Evolutionary conservation across 306 rosid genomes (phyloP).

Genomic region (Medicago ruthenica): DNA sequence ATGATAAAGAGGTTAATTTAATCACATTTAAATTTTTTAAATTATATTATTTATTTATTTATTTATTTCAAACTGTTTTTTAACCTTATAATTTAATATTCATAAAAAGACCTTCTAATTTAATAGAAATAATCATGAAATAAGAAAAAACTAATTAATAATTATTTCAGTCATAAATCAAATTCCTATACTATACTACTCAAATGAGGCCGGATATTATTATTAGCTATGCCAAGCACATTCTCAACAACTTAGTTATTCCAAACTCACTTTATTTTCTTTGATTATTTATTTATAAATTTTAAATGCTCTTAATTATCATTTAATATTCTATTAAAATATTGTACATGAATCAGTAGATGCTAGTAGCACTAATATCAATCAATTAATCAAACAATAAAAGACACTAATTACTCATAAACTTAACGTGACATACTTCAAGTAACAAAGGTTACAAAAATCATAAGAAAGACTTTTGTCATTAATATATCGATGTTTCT

Average conservation of each 20-base stretch:
- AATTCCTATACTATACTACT: too few relatives aligned
- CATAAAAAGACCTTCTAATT: too few relatives aligned
- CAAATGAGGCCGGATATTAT: too few relatives aligned
- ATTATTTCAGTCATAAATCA: too few relatives aligned
- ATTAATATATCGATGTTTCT: conserved; percentile 2
- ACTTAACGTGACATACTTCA: conserved; percentile 22
- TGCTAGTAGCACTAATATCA: neutral
- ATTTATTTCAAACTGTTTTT: too few relatives aligned
- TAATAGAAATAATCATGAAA: too few relatives aligned
- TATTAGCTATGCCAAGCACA: neutral
- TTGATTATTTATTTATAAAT: neutral
- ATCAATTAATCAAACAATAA: conserved; percentile 1
- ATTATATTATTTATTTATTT: too few relatives aligned
- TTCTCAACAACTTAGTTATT: neutral
- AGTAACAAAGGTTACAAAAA: neutral
- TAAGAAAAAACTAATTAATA: too few relatives aligned
- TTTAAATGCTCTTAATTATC: conserved; percentile 16
- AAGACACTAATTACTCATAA: conserved; percentile 15
- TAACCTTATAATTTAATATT: too few relatives aligned
- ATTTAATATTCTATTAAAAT: neutral
- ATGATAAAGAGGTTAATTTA: too few relatives aligned
- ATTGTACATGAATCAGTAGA: neutral
- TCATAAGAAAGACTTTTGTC: conserved; percentile 1
- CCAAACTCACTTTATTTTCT: neutral
- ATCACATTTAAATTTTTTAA: too few relatives aligned